Evolutionary conservation across 1,284 basidiomycete genomes (phyloP), one percentile per base, ranked within the genome.

Genomic region (Lentinus polychrous): DNA sequence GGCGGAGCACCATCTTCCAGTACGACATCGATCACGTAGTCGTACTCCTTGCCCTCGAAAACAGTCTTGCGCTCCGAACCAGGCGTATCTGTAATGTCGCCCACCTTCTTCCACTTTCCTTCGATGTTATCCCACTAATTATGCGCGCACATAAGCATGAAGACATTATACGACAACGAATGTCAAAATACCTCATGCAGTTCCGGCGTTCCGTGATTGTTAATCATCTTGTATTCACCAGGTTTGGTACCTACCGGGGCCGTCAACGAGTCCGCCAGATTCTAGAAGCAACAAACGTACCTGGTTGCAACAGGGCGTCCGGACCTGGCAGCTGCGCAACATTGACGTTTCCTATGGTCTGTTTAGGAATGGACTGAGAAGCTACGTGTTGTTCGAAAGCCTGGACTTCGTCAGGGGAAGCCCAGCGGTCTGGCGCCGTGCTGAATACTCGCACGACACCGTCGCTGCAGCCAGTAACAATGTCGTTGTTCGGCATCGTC

Each of bases 11-110:
- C 95, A 55, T 98, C 95, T 55, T 91, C 78, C 23, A 98, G 87
- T 61, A 98, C 95, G 15, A 99, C 94, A 60, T 98, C 94, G 60
- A 99, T 99, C 7, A 99, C 95, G 60, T 97, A 95, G 69, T 99
- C 96, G 62, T 94, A 99, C 68, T 98, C 95, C 63, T 86, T 86
- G 24, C 96, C 96, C 56, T 91, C 68, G 64, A 89, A 87, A 4
- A 95, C 75, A 65, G 95, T 91, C 67, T 92, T 97, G 51, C 88
- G 77, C 7, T 82, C 81, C 40, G 85, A 81, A 8, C 93, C 91
- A 40, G 96, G 89, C 14, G 92, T 92, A 60, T 95, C 95, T 2
- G 96, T 92, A 3, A 99, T 94, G 56, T 95, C 88, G 11, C 96
- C 96, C 35, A 99, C 83, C 66, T 95, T 96, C 63, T 89, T 79